Evolutionary conservation across 129 eudicot genomes (phyloP).

Genomic region (Escallonia rubra): DNA sequence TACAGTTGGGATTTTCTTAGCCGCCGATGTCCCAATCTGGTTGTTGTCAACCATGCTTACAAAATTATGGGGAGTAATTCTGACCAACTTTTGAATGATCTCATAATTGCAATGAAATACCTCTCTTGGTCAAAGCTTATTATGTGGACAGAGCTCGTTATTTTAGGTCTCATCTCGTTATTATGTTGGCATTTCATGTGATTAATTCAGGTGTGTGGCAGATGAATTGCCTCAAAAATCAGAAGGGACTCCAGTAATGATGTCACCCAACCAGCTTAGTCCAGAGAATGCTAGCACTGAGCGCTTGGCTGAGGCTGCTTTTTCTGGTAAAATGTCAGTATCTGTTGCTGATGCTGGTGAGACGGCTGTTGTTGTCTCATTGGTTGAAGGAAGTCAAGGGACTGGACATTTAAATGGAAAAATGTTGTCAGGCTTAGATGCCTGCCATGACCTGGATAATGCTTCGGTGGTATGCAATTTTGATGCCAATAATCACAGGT

Average conservation of each 20-base stretch:
- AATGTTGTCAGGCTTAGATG: slow-evolving; percentile 26
- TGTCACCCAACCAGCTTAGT: slow-evolving; percentile 29
- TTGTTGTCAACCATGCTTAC: too few species aligned
- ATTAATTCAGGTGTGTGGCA: slow-evolving; percentile 52
- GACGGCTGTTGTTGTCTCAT: slow-evolving; percentile 86
- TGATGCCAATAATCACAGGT: slow-evolving; percentile 8
- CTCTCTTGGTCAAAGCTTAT: background rate
- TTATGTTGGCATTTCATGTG: slow-evolving; percentile 7
- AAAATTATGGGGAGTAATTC: too few species aligned
- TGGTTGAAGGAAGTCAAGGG: slow-evolving; percentile 43
- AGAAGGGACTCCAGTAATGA: slow-evolving; percentile 17
- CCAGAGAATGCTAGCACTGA: slow-evolving; percentile 24
- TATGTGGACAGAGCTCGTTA: background rate
- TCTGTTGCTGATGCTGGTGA: slow-evolving; percentile 93
- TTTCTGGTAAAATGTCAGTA: slow-evolving; percentile 61
- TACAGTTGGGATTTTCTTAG: too few species aligned
- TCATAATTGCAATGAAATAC: too few species aligned
- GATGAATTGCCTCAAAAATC: slow-evolving; percentile 31
- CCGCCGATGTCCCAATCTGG: too few species aligned
- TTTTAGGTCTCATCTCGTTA: slow-evolving; percentile 4
- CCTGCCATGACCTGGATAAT: slow-evolving; percentile 13
- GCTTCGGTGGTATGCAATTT: slow-evolving; percentile 10
- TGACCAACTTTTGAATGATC: too few species aligned
- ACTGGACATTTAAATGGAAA: slow-evolving; percentile 21
- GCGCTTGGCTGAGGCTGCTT: slow-evolving; percentile 34